Percentiles rank a stretch among this genome's conserved stretches.
Conservation (phyloP, 2,329 filamentous ascomycete species). For the Aspergillus sergii region DNA sequence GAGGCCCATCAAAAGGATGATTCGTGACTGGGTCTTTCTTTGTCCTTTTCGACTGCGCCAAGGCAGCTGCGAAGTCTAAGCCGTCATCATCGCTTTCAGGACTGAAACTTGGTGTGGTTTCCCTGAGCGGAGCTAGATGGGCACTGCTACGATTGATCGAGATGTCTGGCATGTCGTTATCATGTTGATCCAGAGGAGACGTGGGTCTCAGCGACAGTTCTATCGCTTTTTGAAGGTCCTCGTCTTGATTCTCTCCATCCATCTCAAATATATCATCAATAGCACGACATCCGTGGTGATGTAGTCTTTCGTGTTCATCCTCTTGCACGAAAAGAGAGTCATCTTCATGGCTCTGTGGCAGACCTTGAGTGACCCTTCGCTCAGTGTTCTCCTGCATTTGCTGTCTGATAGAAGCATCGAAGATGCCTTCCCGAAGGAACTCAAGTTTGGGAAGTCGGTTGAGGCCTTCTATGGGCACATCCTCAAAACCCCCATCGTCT, state of each 20-base stretch:
- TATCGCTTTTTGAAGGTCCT: conserved; percentile 79
- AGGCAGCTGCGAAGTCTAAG: conserved; percentile 74
- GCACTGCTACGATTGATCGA: conserved; percentile 52
- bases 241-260: conserved; percentile 57
- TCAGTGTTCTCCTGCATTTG: conserved; percentile 39
- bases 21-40: conserved; percentile 50
- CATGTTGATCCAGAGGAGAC: conserved; percentile 39
- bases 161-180: conserved; percentile 42
- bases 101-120: conserved; percentile 34
- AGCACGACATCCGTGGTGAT: conserved; percentile 24
- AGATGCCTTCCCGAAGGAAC: conserved; percentile 40
- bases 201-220: conserved; percentile 71
- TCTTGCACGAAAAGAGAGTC: conserved; percentile 61
- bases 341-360: conserved; percentile 39
- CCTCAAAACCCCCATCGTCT: conserved; percentile 82
- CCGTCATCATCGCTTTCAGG: conserved; percentile 69
- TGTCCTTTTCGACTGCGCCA: conserved; percentile 70
- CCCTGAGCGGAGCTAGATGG: conserved; percentile 27
- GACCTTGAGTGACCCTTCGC: conserved; percentile 20
- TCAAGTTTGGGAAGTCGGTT: conserved; percentile 75
- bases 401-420: conserved; percentile 40
- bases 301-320: conserved; percentile 40
- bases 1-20: conserved; percentile 72
- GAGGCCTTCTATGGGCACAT: conserved; percentile 86
- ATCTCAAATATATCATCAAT: conserved; percentile 62